Conservation (phyloP, 225 moss, liverwort and hornwort genomes). For the Sphagnum contortum region DNA sequence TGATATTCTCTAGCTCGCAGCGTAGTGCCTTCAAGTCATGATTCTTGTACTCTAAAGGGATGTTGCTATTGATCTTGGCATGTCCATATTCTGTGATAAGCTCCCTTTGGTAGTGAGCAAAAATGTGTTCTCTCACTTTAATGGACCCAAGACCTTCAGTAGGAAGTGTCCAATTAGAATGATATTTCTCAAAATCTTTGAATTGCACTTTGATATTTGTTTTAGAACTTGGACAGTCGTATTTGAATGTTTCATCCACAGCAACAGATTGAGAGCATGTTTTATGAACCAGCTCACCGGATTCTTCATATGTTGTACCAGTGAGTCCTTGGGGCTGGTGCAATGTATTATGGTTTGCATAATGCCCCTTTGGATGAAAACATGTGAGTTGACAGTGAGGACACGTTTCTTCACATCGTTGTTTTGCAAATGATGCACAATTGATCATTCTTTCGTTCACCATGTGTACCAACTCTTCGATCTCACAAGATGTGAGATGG, state of each 20-base stretch:
- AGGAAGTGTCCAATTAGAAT: slow-evolving; percentile 1
- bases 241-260: neutral
- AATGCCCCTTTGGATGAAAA: neutral
- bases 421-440: neutral
- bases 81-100: neutral
- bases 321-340: slow-evolving; percentile 6
- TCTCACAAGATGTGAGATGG: neutral
- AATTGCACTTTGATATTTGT: neutral
- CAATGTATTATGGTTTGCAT: neutral
- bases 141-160: neutral
- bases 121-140: slow-evolving; percentile 5
- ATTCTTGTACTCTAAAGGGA: slow-evolving; percentile 1
- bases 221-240: neutral
- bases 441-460: slow-evolving; percentile 1
- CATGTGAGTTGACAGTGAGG: slow-evolving; percentile 5
- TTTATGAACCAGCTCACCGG: neutral
- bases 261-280: neutral
- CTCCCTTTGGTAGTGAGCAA: slow-evolving; percentile 1
- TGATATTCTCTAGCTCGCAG: slow-evolving; percentile 4
- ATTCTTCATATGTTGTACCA: no score
- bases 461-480: neutral
- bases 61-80: neutral
- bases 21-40: slow-evolving; percentile 1
- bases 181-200: neutral
- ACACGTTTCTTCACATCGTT: slow-evolving; percentile 1